Evolutionary conservation across 208 protist genomes (phyloP).

Genomic region (Leishmania guyanensis): DNA sequence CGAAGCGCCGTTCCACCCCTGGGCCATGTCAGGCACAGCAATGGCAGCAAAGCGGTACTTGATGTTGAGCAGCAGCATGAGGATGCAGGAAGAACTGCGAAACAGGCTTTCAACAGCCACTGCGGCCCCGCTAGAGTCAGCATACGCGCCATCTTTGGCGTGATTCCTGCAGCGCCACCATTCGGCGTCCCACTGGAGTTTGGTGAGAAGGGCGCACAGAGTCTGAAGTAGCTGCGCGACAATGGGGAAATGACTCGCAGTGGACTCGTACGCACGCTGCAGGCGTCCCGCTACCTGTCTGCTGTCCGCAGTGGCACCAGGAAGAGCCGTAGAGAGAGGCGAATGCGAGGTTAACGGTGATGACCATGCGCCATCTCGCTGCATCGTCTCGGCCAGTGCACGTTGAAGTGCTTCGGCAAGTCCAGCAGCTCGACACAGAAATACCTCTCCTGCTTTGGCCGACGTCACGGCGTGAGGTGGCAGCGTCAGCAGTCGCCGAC

Average conservation of each 20-base stretch:
- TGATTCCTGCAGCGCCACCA: background rate
- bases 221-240: slow-evolving; percentile 17
- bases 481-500: slow-evolving; percentile 5
- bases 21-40: too few species aligned
- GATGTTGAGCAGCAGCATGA: background rate
- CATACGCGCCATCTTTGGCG: background rate
- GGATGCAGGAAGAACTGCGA: background rate
- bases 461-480: background rate
- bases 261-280: slow-evolving; percentile 16
- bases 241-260: slow-evolving; percentile 12
- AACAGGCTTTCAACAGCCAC: background rate
- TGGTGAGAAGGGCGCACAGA: background rate
- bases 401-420: slow-evolving; percentile 2
- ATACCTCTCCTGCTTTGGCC: background rate
- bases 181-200: background rate
- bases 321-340: too few species aligned
- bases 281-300: background rate
- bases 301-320: background rate
- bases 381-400: background rate
- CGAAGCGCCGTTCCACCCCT: background rate
- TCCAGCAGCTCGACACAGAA: slow-evolving; percentile 15
- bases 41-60: slow-evolving; percentile 10
- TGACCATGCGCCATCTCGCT: background rate
- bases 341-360: background rate
- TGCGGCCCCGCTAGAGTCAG: background rate